These are phyloP conservation scores for Calocera cornea DNA, from an alignment of 768 basidiomycete species.

Conservation along the genomic window DNA sequence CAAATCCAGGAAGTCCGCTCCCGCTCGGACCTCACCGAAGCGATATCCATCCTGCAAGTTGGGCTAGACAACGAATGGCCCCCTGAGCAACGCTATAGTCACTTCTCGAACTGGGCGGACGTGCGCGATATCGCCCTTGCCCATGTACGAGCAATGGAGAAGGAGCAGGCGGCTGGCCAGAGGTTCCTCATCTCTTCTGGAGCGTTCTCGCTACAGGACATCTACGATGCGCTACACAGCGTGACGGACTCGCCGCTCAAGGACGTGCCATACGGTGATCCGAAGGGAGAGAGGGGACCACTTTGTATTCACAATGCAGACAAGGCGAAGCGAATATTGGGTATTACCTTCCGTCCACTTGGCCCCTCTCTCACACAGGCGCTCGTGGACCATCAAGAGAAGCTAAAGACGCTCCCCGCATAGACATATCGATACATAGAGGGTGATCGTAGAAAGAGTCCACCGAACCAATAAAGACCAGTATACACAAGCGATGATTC, in stretches of 20 bases:
- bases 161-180: constrained; percentile 40
- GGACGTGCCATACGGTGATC: background rate
- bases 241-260: background rate
- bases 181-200: constrained; percentile 39
- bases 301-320: background rate
- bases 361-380: background rate
- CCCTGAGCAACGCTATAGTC: background rate
- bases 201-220: constrained; percentile 22
- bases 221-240: constrained; percentile 13
- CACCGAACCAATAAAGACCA: background rate
- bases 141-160: constrained; percentile 40
- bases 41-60: background rate
- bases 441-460: background rate
- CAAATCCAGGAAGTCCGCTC: background rate
- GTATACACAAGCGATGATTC: background rate
- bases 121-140: constrained; percentile 44
- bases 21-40: background rate
- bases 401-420: background rate
- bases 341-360: background rate
- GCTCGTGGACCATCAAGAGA: background rate
- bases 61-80: background rate
- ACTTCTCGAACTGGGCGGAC: constrained; percentile 30
- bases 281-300: background rate
- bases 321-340: background rate
- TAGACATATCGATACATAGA: constrained; percentile 9